Percentiles rank a stretch among this genome's conserved stretches.
These are phyloP conservation scores for Talaromyces trachyspermus DNA, from an alignment of 495 filamentous ascomycete genomes.

Conservation along the genomic window DNA sequence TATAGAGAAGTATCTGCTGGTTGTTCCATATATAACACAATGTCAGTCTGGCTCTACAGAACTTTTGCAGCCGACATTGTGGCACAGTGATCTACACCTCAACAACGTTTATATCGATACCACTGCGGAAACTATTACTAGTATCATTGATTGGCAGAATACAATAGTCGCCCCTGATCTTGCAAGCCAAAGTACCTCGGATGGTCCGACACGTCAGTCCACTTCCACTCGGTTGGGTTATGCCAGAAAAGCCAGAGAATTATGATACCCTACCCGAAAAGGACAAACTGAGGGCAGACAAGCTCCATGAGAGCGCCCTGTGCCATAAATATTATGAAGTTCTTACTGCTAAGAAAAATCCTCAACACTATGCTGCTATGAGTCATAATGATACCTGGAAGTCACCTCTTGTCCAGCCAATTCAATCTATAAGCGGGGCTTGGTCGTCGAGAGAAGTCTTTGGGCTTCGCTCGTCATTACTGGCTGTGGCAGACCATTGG, in stretches of 20 bases:
- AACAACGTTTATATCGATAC: conserved; percentile 34
- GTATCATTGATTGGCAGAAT: conserved; percentile 30
- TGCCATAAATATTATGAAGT: conserved; percentile 27
- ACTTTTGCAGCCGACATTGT: conserved; percentile 20
- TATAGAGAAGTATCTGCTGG: conserved; percentile 15
- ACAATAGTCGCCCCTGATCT: conserved; percentile 22
- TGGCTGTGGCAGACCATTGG: conserved; percentile 20
- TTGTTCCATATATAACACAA: conserved; percentile 20
- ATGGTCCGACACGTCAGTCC: conserved; percentile 22
- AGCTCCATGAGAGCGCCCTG: conserved; percentile 19
- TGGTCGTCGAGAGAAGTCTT: conserved; percentile 30
- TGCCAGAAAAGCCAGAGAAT: conserved; percentile 21
- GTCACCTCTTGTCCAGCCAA: conserved; percentile 21
- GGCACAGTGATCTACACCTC: conserved; percentile 34
- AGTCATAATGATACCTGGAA: not conserved
- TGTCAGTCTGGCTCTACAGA: no score
- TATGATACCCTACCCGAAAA: conserved; percentile 18
- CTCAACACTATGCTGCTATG: conserved; percentile 19
- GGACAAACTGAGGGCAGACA: conserved; percentile 20
- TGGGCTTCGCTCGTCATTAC: conserved; percentile 25
- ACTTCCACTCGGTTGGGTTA: conserved; percentile 18
- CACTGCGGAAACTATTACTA: conserved; percentile 17
- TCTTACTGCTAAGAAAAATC: conserved; percentile 18
- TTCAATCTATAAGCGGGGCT: conserved; percentile 20
- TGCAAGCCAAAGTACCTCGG: conserved; percentile 20